A percentile compares a stretch with the other conserved stretches of the same genome.
Evolutionary conservation across 2,329 filamentous ascomycete species (phyloP).

Genomic region (Clarireedia sp.): DNA sequence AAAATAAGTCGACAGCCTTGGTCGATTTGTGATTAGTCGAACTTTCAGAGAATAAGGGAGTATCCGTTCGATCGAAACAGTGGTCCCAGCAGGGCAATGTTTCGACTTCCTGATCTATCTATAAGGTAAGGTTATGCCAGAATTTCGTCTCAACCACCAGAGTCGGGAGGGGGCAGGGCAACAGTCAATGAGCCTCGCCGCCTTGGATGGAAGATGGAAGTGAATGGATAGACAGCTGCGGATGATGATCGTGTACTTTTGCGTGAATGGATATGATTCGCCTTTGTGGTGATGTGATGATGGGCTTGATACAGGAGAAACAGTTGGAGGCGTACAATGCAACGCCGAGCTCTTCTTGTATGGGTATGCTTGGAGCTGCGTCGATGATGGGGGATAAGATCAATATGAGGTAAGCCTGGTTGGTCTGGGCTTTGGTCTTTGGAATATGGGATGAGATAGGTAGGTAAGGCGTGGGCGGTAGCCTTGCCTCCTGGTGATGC

Average conservation of each 20-base stretch:
- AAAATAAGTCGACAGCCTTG: constrained; percentile 1
- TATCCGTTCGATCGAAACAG: constrained; percentile 2
- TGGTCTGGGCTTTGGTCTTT: constrained; percentile 1
- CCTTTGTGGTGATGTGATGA: neutral
- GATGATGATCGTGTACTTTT: neutral
- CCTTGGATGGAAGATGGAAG: neutral
- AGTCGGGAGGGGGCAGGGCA: too few relatives aligned
- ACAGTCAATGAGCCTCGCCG: neutral
- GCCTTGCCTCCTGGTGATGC: neutral
- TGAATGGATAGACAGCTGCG: neutral
- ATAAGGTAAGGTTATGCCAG: neutral
- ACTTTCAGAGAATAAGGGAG: neutral
- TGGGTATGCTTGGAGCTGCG: neutral
- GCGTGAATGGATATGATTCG: neutral
- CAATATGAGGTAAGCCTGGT: neutral
- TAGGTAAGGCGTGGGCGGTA: neutral
- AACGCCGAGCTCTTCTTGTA: constrained; percentile 5
- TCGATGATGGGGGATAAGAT: neutral
- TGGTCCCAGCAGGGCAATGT: neutral
- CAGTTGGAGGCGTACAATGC: constrained; percentile 3
- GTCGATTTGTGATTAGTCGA: constrained; percentile 4
- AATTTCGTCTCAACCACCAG: neutral
- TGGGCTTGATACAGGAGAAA: neutral
- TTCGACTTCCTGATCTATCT: neutral
- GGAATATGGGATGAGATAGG: neutral